These are phyloP conservation scores for Skeletonema costatum DNA, from an alignment of 108 stramenopile genomes.

Conservation along the genomic window DNA sequence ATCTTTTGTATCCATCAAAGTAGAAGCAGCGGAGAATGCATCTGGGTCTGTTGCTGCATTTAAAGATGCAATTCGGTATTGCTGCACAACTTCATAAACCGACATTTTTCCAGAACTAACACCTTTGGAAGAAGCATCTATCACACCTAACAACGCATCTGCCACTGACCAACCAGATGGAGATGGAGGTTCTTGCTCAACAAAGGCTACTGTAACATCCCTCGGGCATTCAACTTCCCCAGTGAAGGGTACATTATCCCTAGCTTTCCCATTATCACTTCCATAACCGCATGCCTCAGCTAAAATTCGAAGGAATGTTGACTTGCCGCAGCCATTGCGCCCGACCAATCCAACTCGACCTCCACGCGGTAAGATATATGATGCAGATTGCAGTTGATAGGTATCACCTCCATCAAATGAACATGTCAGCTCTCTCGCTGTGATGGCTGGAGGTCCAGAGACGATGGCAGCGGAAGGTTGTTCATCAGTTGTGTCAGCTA, in stretches of 20 bases:
- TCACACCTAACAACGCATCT: conserved; percentile 78
- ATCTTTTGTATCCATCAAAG: conserved; percentile 69
- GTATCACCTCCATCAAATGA: conserved; percentile 62
- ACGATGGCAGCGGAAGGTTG: neutral
- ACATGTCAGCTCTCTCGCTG: conserved; percentile 42
- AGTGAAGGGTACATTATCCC: conserved; percentile 52
- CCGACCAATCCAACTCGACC: conserved; percentile 71
- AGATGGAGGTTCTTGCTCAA: conserved; percentile 83
- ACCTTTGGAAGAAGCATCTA: neutral
- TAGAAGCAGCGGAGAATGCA: conserved; percentile 59
- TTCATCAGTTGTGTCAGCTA: conserved; percentile 2
- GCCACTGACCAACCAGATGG: conserved; percentile 63
- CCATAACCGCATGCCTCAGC: conserved; percentile 53
- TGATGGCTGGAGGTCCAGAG: conserved; percentile 25
- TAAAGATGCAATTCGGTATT: conserved; percentile 56
- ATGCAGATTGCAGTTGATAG: conserved; percentile 74
- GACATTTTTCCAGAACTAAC: conserved; percentile 18
- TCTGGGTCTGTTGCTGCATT: conserved; percentile 63
- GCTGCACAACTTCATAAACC: conserved; percentile 63
- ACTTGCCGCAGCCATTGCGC: conserved; percentile 80
- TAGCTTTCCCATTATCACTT: neutral
- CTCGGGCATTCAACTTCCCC: conserved; percentile 56
- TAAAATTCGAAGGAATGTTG: conserved; percentile 70
- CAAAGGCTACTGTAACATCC: conserved; percentile 63
- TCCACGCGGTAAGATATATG: conserved; percentile 73